Base-by-base conservation (phyloP, 208 protist species). In the Leishmania major region DNA sequence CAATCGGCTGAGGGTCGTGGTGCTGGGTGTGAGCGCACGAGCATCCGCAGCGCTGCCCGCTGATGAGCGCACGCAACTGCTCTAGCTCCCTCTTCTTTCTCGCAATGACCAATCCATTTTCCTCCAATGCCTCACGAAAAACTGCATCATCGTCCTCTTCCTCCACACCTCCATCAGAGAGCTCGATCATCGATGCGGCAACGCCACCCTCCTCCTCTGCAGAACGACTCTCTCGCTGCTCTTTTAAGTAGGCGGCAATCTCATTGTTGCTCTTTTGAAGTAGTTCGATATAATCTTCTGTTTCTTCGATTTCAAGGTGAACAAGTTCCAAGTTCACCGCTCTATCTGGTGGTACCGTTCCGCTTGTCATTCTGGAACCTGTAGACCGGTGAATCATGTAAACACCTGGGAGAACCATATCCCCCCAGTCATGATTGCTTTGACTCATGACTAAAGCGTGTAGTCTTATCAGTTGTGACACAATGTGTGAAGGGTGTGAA, bases 341-440 rank as follows among this genome's bases (percentile, higher is more conserved):
- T n/a, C 77, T 81, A 77, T 88, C 82, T 35, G 74, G 6, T 71
- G 82, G 80, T 0, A 79, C 28, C 19, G 64, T 49, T 73, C 35
- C 76, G n/a, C 60, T 78, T 47, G 70, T 77, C 13, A 11, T 66
- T 37, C 51, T 37, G 22, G 62, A 37, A 35, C 71, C 49, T 31
- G 69, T 79, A n/a, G 82, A 66, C 4, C 91, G 45, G 53, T 84
- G 82, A 78, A 94, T 91, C 92, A 97, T 97, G 79, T 92, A 97
- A n/a, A 96, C 94, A 49, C 92, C 94, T 1, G 91, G 92, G 51
- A 94, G 80, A 47, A 95, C 88, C 92, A 94, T 94, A 35, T 92
- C 86, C 49, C 92, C 92, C 94, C 92, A 96, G 17, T 87, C 89
- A 67, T 80, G 77, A 57, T 69, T 77, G 8, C 11, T 3, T 49